Evolutionary conservation across 2,329 filamentous ascomycete genomes (phyloP), one percentile per base, ranked within the genome.

Genomic region (Venturia oleaginea): DNA sequence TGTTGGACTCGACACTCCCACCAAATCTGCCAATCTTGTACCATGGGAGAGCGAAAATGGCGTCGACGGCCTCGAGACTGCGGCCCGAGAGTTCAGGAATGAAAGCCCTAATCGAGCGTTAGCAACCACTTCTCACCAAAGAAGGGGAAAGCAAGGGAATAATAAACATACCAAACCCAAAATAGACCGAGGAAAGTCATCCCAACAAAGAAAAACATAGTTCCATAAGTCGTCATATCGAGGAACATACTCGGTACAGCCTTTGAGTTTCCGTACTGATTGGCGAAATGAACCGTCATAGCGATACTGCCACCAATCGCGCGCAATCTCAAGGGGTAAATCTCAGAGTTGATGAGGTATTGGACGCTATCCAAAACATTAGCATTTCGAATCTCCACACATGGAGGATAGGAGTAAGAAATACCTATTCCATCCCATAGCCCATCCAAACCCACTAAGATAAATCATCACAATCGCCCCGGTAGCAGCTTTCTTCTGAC

Each of bases 201-300:
- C 2, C 81, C 84, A 0, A 83, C 80, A 74, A 92, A 92, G 76
- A 87, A 89, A 83, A 88, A 87, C 78, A 92, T 92, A 0, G 89
- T 92, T 0, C 90, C 90, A 66, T 81, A 84, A 32, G 77, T 78
- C 0, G 77, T 79, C 3, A 62, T 22, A 40, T 54, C 79, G 34
- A 92, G 79, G 55, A 92, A 83, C 88, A 92, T 90, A 68, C 85
- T 84, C 1, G 89, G 89, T 0, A 91, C 86, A 0, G 89, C 88
- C 42, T 89, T 86, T 0, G 85, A 82, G 77, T 90, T 91, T 32
- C 88, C 89, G 72, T 90, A 92, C 74, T 91, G 88, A 74, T 90
- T 90, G 66, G 83, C 86, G 71, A 92, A 92, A 74, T 92, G 89
- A 66, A 91, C 82, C 0, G 85, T 89, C 89, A 92, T 92, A 59